Evolutionary conservation across 2,329 filamentous ascomycete species (phyloP).

Genomic region (Geosmithia flava): DNA sequence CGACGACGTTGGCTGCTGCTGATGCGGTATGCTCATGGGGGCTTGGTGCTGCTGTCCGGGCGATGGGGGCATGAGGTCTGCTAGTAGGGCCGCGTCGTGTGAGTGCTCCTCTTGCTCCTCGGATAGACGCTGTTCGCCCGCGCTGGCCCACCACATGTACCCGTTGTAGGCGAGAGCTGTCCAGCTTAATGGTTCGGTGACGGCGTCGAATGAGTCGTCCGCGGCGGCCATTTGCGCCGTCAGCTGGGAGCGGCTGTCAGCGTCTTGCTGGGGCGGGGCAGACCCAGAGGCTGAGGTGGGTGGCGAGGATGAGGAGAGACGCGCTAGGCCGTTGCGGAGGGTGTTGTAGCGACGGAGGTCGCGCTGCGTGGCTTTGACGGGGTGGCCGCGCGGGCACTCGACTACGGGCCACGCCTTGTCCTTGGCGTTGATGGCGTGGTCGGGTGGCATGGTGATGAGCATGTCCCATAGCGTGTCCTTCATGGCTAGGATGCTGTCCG

Average conservation of each 20-base stretch:
- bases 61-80: constrained; percentile 29
- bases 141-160: constrained; percentile 86
- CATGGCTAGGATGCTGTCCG: constrained; percentile 80
- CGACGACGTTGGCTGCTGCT: constrained; percentile 5
- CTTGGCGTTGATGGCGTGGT: constrained; percentile 42
- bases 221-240: constrained; percentile 8
- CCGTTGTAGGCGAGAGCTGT: constrained; percentile 65
- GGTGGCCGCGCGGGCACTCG: constrained; percentile 48
- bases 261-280: constrained; percentile 12
- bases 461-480: constrained; percentile 85
- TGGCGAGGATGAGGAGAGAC: constrained; percentile 18
- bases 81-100: constrained; percentile 42
- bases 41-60: background rate
- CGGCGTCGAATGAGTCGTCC: constrained; percentile 37
- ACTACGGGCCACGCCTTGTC: constrained; percentile 66
- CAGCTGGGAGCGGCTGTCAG: constrained; percentile 12
- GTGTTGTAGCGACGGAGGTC: constrained; percentile 71
- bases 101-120: constrained; percentile 46
- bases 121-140: constrained; percentile 56
- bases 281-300: constrained; percentile 6
- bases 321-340: constrained; percentile 50
- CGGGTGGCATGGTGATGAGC: constrained; percentile 67
- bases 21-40: constrained; percentile 15
- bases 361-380: constrained; percentile 77
- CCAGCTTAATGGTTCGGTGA: constrained; percentile 56